Percentiles rank a stretch among this genome's conserved stretches.
phyloP scores from a whole-genome alignment of 306 rosid genomes.

The Vachellia pachyceras region DNA sequence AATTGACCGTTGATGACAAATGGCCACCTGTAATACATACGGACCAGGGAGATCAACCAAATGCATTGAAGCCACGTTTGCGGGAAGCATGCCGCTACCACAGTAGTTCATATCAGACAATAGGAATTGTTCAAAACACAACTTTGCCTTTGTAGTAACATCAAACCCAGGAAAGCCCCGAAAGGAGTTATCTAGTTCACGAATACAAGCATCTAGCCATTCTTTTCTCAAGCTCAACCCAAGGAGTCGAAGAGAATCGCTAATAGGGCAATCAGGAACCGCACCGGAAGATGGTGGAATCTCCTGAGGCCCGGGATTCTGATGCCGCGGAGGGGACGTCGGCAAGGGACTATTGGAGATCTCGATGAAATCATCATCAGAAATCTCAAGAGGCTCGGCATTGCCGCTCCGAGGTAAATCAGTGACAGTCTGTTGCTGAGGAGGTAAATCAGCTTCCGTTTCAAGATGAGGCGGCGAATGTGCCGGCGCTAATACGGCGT shows the following conservation, averaged over 20 bases:
- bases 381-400: conserved; percentile 54
- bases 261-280: conserved; percentile 53
- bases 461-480: conserved; percentile 6
- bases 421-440: conserved; percentile 26
- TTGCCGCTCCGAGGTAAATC: conserved; percentile 28
- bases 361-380: conserved; percentile 72
- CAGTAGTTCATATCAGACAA: conserved; percentile 69
- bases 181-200: conserved; percentile 50
- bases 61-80: conserved; percentile 72
- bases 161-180: conserved; percentile 55
- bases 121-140: conserved; percentile 76
- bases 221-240: conserved; percentile 66
- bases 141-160: conserved; percentile 62
- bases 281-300: conserved; percentile 16
- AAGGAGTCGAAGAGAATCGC: conserved; percentile 55
- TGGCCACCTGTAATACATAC: conserved; percentile 73
- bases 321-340: conserved; percentile 49
- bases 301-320: conserved; percentile 21
- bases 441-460: conserved; percentile 17
- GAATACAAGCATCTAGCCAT: conserved; percentile 63
- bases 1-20: neutral
- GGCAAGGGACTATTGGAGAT: conserved; percentile 62
- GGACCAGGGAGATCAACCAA: conserved; percentile 78
- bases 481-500: conserved; percentile 1
- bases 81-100: conserved; percentile 76